A percentile compares a stretch with the other conserved stretches of the same genome.
These are phyloP conservation scores for Aspergillus pseudoviridinutans DNA, from an alignment of 2,329 filamentous ascomycete genomes.

Conservation along the genomic window DNA sequence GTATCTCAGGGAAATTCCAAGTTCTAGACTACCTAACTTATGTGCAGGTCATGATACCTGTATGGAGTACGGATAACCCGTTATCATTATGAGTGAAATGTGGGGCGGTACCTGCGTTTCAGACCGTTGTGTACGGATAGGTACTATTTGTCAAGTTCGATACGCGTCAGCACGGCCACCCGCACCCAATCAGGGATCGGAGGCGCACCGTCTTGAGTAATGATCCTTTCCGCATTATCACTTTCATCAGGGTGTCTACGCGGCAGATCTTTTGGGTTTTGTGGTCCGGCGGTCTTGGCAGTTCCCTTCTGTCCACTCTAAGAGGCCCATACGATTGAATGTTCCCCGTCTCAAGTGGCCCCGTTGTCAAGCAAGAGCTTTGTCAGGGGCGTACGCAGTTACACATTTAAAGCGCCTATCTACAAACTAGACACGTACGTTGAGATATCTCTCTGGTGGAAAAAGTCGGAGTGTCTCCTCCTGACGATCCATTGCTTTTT, in stretches of 20 bases:
- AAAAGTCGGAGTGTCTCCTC: slow-evolving; percentile 5
- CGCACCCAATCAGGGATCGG: slow-evolving; percentile 17
- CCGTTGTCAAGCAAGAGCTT: neutral
- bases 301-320: slow-evolving; percentile 1
- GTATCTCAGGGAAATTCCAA: neutral
- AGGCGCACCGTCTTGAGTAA: slow-evolving; percentile 16
- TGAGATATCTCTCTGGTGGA: neutral
- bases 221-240: neutral
- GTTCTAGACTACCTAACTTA: neutral
- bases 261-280: slow-evolving; percentile 14
- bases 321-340: slow-evolving; percentile 4
- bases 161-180: slow-evolving; percentile 17
- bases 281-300: slow-evolving; percentile 21
- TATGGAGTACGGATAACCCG: neutral
- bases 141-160: neutral
- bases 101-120: neutral
- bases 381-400: neutral
- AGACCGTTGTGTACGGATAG: neutral
- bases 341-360: slow-evolving; percentile 5
- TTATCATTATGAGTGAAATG: neutral
- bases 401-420: neutral
- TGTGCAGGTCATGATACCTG: neutral
- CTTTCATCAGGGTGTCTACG: slow-evolving; percentile 4
- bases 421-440: neutral
- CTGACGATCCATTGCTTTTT: slow-evolving; percentile 22